Base-by-base conservation (phyloP, 176 grass and related monocot genomes). In the Avena eriantha region DNA sequence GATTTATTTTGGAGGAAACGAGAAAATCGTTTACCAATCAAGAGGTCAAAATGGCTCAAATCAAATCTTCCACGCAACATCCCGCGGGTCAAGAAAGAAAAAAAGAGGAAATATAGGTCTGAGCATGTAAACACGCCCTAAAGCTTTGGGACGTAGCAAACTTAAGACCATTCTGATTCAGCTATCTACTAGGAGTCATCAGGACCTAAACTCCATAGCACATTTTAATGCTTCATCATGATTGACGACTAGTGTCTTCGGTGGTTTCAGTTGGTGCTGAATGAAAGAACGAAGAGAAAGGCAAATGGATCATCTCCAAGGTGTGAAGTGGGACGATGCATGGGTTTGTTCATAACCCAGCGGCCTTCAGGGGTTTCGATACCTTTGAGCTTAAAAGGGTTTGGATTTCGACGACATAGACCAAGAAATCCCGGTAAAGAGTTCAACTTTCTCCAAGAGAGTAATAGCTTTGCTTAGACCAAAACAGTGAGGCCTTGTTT, bases 281-380 rank as follows among this genome's bases (percentile, higher is more conserved):
- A 69, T 83, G 69, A 29, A 67, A 80, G 65, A 43, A 74, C 79
- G 94, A 7, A 79, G 94, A 80, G 94, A 97, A 78, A 94, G 94
- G 34, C 75, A 94, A 68, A 89, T 94, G 35, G 94, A 90, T 48
- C 81, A 94, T 85, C 87, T 94, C 29, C 94, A 97, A 76, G 94
- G 92, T 19, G 57, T 94, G 87, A 94, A 80, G 57, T 82, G 90
- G 58, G 77, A 84, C 21, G 86, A 91, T 64, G 88, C 92, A 29
- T 29, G 29, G 1, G 41, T 85, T 90, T 78, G 87, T 58, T 78
- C 71, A 87, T 47, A 94, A 87, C 12, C 92, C 90, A 82, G 34
- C 63, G 53, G 88, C 76, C 60, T 94, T 70, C 73, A 83, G 67
- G 36, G 86, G 73, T 16, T 83, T 88, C 18, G 26, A 31, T 36